Base-by-base conservation (phyloP, 495 filamentous ascomycete species). In the Trypethelium eluteriae region DNA sequence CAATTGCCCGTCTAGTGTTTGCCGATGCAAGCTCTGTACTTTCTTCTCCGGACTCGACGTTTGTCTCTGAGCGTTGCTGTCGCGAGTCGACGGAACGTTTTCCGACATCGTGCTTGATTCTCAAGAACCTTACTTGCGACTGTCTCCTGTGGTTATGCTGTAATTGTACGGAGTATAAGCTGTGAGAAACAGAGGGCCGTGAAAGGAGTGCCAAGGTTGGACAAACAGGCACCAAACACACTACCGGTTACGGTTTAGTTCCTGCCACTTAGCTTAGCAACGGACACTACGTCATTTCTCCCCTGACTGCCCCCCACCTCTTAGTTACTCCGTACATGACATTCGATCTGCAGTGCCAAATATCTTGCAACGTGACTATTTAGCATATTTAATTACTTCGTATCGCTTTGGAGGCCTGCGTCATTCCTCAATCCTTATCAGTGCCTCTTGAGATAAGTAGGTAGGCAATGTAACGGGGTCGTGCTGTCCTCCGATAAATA, bases 31-130 rank as follows among this genome's bases (percentile, higher is more conserved):
- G 38, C 16, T 39, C 3, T 32, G 62, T 57, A 50, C 32, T 39
- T 39, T 39, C 14, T 36, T 9, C 25, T 38, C 63, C 34, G 69
- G 64, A 53, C 14, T 38, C 41, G 78, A 83, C 12, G 71, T 66
- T 80, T 74, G 63, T 77, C 65, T 32, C 66, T 71, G 74, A 65
- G 72, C 75, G 74, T 89, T 89, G 74, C 80, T 77, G 78, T 89
- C 86, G 70, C 83, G 81, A 67, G 80, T 75, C 44, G 78, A 74
- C 71, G 89, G 83, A 65, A 83, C 76, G 75, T 76, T 81, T 72
- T 75, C 70, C 62, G 56, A 46, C 69, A 69, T 69, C 16, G 59
- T 63, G 66, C 7, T 11, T 35, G 39, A 25, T 18, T 10, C 12
- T 34, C 32, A 39, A 5, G 39, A 6, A 16, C 35, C 18, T 32